Conservation (phyloP, 1,139 yeast species). For the Suhomyces guaymorum region DNA sequence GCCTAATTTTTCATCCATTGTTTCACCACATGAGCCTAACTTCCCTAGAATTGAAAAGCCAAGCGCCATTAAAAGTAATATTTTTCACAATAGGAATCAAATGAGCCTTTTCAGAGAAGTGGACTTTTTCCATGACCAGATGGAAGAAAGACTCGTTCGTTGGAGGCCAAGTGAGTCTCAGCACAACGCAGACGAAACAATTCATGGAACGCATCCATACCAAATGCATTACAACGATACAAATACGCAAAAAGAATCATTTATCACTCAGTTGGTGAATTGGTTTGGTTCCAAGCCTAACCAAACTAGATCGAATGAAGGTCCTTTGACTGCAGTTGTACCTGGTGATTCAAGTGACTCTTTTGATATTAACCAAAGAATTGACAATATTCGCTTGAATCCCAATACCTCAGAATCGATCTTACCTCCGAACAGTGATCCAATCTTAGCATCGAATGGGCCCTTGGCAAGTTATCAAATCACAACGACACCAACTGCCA, state of each 20-base stretch:
- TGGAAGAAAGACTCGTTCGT: constrained; percentile 54
- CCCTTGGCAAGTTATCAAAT: too few species aligned
- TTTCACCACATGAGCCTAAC: constrained; percentile 16
- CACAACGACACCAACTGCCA: too few species aligned
- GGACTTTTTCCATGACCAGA: constrained; percentile 38
- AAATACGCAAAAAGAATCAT: not conserved
- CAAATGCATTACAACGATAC: not conserved
- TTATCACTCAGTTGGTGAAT: not conserved
- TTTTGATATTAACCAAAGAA: not conserved
- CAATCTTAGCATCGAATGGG: too few species aligned
- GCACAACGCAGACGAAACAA: constrained; percentile 33
- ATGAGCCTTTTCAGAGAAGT: constrained; percentile 6
- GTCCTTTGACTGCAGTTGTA: not conserved
- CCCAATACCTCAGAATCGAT: constrained; percentile 15
- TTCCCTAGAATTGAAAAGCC: constrained; percentile 2
- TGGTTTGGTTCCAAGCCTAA: constrained; percentile 5
- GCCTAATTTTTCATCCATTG: constrained; percentile 8
- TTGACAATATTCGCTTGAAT: constrained; percentile 4
- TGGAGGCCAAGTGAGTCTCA: constrained; percentile 56
- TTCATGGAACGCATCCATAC: constrained; percentile 46
- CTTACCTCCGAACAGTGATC: too few species aligned
- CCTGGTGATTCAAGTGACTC: not conserved
- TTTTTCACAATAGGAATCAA: constrained; percentile 2
- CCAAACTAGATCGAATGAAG: not conserved
- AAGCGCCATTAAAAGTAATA: constrained; percentile 5